Conservation (phyloP, 2,329 filamentous ascomycete genomes). For the Fusarium mexicanum region DNA sequence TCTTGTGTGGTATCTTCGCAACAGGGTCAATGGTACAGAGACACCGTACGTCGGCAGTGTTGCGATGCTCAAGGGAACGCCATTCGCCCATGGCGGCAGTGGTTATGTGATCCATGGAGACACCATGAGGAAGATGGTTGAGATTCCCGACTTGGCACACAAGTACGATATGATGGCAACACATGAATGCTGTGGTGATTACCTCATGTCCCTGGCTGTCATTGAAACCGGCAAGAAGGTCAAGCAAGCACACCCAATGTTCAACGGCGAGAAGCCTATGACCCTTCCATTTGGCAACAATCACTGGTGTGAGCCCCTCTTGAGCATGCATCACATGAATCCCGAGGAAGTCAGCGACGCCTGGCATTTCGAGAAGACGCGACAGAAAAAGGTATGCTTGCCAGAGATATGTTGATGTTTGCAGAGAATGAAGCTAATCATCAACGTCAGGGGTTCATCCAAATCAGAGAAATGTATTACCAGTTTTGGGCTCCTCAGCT, state of each 20-base stretch:
- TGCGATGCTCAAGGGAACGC: conserved; percentile 55
- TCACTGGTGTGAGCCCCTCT: conserved; percentile 66
- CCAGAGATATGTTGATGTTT: no score
- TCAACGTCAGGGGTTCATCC: conserved; percentile 51
- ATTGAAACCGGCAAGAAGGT: conserved; percentile 56
- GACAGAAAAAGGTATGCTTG: conserved; percentile 53
- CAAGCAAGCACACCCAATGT: conserved; percentile 59
- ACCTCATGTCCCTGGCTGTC: conserved; percentile 59
- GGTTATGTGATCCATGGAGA: conserved; percentile 65
- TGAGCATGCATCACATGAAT: conserved; percentile 66
- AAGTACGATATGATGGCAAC: conserved; percentile 58
- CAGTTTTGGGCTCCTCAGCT: conserved; percentile 58
- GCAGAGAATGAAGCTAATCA: conserved; percentile 9
- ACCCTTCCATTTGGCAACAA: conserved; percentile 58
- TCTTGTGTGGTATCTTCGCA: conserved; percentile 59
- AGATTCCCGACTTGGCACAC: conserved; percentile 54
- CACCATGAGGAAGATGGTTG: conserved; percentile 60
- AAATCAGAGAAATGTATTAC: conserved; percentile 61
- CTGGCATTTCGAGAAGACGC: conserved; percentile 64
- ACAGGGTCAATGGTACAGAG: conserved; percentile 53
- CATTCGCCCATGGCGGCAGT: conserved; percentile 67
- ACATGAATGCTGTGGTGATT: conserved; percentile 62
- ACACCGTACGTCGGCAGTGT: conserved; percentile 63
- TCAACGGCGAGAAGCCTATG: conserved; percentile 65
- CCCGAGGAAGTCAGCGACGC: conserved; percentile 61